phyloP scores from a whole-genome alignment of 768 basidiomycete genomes.

The Xanthoconium stramineum region DNA sequence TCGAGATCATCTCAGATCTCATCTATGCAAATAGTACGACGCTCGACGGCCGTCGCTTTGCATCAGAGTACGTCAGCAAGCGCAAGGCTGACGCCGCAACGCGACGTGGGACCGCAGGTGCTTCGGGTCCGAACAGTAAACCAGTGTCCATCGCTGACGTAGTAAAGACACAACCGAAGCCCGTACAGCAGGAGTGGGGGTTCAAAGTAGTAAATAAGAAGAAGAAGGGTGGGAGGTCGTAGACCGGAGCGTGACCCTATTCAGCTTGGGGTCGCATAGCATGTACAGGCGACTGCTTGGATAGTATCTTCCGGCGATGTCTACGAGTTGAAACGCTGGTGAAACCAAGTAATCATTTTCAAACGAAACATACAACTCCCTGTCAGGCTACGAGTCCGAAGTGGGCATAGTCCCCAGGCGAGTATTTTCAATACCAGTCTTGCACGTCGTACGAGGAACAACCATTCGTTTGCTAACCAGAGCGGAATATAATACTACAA shows the following conservation, averaged over 20 bases:
- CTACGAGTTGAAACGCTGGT: background rate
- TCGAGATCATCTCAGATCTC: constrained; percentile 92
- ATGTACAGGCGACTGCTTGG: constrained; percentile 22
- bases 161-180: constrained; percentile 84
- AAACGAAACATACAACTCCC: background rate
- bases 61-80: constrained; percentile 83
- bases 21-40: constrained; percentile 95
- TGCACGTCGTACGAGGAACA: background rate
- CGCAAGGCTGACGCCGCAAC: constrained; percentile 78
- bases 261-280: constrained; percentile 4
- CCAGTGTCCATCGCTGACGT: constrained; percentile 81
- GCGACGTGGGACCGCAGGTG: constrained; percentile 45
- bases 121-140: constrained; percentile 39
- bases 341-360: background rate
- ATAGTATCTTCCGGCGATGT: constrained; percentile 14
- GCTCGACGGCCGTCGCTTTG: constrained; percentile 92
- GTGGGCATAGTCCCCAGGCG: too few species aligned
- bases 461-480: background rate
- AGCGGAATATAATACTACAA: constrained; percentile 10
- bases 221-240: constrained; percentile 74
- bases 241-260: constrained; percentile 12
- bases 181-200: constrained; percentile 74
- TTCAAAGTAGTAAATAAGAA: constrained; percentile 97
- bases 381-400: too few species aligned
- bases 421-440: too few species aligned